These are phyloP conservation scores for Fusarium pininemorale DNA, from an alignment of 2,329 filamentous ascomycete species.

Conservation along the genomic window DNA sequence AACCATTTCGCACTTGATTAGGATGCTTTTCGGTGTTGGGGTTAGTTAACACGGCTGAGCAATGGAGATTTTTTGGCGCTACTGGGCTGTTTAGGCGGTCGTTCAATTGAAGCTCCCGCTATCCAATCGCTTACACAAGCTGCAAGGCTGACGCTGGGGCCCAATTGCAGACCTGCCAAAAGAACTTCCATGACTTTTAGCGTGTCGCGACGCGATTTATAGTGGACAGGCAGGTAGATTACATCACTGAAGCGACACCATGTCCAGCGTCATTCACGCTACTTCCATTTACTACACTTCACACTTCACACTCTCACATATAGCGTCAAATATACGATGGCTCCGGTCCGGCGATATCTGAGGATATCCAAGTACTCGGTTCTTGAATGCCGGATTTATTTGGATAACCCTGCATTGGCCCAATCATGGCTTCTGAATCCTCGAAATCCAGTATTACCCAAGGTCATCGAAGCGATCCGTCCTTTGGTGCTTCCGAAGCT, in stretches of 20 bases:
- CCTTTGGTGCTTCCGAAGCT: conserved; percentile 91
- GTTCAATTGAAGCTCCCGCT: conserved; percentile 15
- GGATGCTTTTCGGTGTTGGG: neutral
- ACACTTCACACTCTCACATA: neutral
- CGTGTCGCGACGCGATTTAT: conserved; percentile 20
- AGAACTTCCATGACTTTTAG: conserved; percentile 19
- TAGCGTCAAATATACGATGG: conserved; percentile 64
- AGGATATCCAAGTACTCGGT: conserved; percentile 93
- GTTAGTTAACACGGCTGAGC: conserved; percentile 27
- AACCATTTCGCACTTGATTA: conserved; percentile 42
- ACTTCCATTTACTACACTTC: neutral
- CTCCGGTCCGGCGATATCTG: conserved; percentile 87
- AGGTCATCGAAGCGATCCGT: conserved; percentile 84
- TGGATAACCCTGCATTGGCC: conserved; percentile 86
- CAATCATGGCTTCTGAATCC: conserved; percentile 86
- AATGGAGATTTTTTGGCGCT: conserved; percentile 37
- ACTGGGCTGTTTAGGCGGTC: neutral
- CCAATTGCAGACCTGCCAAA: neutral
- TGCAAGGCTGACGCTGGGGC: conserved; percentile 38
- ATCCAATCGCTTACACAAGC: conserved; percentile 24
- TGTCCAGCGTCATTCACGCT: neutral
- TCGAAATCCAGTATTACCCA: conserved; percentile 78
- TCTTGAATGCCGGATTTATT: conserved; percentile 95
- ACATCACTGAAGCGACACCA: conserved; percentile 31
- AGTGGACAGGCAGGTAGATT: conserved; percentile 22